These are phyloP conservation scores for Podila clonocystis DNA, from an alignment of 192 early-diverging fungal species.

Conservation along the genomic window DNA sequence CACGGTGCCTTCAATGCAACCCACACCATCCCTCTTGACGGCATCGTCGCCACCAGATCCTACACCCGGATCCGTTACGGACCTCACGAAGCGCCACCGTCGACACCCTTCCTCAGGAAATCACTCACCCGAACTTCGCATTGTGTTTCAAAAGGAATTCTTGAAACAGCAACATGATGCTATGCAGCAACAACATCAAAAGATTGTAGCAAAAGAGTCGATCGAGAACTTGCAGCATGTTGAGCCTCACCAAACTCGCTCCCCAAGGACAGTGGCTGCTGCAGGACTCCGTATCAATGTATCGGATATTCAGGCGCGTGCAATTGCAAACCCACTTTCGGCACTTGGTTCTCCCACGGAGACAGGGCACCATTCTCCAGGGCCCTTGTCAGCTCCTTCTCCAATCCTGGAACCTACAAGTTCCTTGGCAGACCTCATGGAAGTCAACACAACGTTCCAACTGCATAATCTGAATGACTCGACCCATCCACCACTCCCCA, in stretches of 20 bases:
- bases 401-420: slow-evolving; percentile 21
- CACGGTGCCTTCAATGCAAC: slow-evolving; percentile 43
- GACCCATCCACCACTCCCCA: neutral
- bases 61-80: neutral
- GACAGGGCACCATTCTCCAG: slow-evolving; percentile 22
- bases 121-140: slow-evolving; percentile 41
- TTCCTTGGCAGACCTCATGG: slow-evolving; percentile 12
- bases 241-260: slow-evolving; percentile 40
- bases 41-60: slow-evolving; percentile 23
- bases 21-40: slow-evolving; percentile 24
- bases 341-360: slow-evolving; percentile 36
- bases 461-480: slow-evolving; percentile 39
- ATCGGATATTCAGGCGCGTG: slow-evolving; percentile 22
- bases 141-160: slow-evolving; percentile 27
- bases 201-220: slow-evolving; percentile 35
- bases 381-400: slow-evolving; percentile 41
- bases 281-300: slow-evolving; percentile 41
- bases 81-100: slow-evolving; percentile 29
- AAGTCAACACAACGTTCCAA: slow-evolving; percentile 34
- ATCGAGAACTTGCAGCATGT: slow-evolving; percentile 14
- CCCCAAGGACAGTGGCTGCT: slow-evolving; percentile 22
- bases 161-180: slow-evolving; percentile 15
- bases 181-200: slow-evolving; percentile 36
- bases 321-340: slow-evolving; percentile 20
- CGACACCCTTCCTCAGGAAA: slow-evolving; percentile 49